Conservation (phyloP, 1,284 basidiomycete genomes). For the Trichosporon sp. region DNA sequence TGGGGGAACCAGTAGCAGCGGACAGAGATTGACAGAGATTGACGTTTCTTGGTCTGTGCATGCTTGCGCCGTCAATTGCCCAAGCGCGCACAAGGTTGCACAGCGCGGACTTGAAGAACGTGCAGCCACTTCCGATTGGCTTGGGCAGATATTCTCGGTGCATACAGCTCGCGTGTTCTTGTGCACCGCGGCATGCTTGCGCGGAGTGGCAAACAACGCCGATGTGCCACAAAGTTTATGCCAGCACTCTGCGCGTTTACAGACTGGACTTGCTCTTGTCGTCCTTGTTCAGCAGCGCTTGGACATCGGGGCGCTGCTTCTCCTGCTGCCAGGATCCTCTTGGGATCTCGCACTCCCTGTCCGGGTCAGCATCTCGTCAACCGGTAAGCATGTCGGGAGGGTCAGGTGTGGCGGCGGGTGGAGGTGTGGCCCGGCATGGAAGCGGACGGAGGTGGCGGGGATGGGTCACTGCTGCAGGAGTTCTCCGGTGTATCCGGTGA, state of each 20-base stretch:
- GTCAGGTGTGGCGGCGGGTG: neutral
- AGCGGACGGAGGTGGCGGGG: neutral
- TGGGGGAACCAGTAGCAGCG: neutral
- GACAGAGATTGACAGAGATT: too few species aligned
- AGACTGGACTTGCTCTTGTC: neutral
- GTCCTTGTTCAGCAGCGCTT: neutral
- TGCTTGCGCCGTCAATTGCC: neutral
- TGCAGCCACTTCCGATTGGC: neutral
- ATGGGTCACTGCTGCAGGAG: neutral
- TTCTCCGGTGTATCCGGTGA: neutral
- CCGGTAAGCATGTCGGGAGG: neutral
- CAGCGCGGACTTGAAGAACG: neutral
- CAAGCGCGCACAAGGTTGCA: neutral
- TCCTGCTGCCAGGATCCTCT: neutral
- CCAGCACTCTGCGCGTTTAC: neutral
- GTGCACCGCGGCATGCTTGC: neutral
- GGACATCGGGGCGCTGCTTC: neutral
- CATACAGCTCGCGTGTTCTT: neutral
- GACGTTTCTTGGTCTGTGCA: neutral
- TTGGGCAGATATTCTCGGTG: neutral
- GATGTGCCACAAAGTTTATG: neutral
- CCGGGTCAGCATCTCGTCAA: neutral
- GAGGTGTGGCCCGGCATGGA: neutral
- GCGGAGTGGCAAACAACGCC: neutral
- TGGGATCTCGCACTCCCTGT: slow-evolving; percentile 1